Conservation (phyloP, 2,329 filamentous ascomycete genomes). For the Cryphonectria japonica region DNA sequence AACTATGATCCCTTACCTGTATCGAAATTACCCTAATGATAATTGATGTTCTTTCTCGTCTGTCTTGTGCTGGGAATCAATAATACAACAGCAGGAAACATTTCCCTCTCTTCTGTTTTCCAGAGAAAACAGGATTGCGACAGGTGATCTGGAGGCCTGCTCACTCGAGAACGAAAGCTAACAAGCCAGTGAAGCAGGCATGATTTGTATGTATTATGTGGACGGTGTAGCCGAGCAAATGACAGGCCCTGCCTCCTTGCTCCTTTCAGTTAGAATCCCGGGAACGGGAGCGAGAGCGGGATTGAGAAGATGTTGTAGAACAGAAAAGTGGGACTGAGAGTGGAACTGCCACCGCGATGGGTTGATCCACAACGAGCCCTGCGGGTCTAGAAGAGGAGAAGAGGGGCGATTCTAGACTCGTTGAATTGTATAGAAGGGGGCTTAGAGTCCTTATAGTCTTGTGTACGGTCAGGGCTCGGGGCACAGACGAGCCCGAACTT, state of each 20-base stretch:
- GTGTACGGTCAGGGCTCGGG: neutral
- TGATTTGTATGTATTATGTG: neutral
- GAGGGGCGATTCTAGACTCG: neutral
- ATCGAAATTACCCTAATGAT: too few species aligned
- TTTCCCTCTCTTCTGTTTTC: neutral
- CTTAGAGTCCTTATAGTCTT: neutral
- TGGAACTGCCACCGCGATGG: neutral
- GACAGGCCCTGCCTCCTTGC: neutral
- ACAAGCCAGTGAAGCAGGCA: too few species aligned
- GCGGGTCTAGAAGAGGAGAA: neutral
- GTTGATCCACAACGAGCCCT: neutral
- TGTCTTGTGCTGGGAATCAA: too few species aligned
- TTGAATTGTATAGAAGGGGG: neutral
- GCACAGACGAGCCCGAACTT: neutral
- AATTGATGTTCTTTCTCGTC: too few species aligned
- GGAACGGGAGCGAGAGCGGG: conserved; percentile 2
- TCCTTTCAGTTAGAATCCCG: neutral
- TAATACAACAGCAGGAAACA: too few species aligned
- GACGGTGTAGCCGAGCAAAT: neutral
- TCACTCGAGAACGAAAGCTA: too few species aligned
- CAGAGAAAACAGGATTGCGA: too few species aligned
- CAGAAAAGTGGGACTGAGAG: neutral
- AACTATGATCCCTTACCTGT: too few species aligned
- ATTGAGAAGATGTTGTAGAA: neutral
- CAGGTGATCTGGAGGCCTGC: neutral